Percentiles rank a stretch among this genome's conserved stretches.
phyloP scores from a whole-genome alignment of 805 yeast species.

The Metschnikowia drakensbergensis region DNA sequence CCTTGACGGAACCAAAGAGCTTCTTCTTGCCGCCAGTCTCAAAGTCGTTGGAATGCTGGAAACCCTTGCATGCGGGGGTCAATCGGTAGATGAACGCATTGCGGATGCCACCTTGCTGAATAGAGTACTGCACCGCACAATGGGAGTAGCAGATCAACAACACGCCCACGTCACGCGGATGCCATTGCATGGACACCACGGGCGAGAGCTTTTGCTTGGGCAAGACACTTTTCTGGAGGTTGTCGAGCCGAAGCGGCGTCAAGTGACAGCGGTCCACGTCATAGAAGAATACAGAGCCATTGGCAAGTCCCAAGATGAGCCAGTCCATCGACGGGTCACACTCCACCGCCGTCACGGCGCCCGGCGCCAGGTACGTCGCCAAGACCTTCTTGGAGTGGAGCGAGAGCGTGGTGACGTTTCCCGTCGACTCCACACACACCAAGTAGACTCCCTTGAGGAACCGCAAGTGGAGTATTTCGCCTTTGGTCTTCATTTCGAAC shows the following conservation, averaged over 20 bases:
- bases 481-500: slow-evolving; percentile 48
- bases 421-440: slow-evolving; percentile 62
- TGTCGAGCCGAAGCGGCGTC: slow-evolving; percentile 65
- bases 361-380: slow-evolving; percentile 58
- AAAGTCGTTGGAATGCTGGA: slow-evolving; percentile 25
- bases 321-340: slow-evolving; percentile 88
- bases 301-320: slow-evolving; percentile 73
- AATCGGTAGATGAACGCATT: slow-evolving; percentile 57
- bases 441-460: slow-evolving; percentile 81
- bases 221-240: slow-evolving; percentile 59
- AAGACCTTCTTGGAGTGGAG: slow-evolving; percentile 59
- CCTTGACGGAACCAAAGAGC: slow-evolving; percentile 36
- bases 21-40: slow-evolving; percentile 40
- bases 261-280: slow-evolving; percentile 76
- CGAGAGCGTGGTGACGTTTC: slow-evolving; percentile 66
- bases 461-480: slow-evolving; percentile 50
- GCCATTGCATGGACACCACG: slow-evolving; percentile 67
- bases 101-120: slow-evolving; percentile 57
- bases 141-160: slow-evolving; percentile 69
- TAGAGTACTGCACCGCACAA: slow-evolving; percentile 64
- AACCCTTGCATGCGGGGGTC: slow-evolving; percentile 67
- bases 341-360: slow-evolving; percentile 63
- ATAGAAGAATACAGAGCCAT: slow-evolving; percentile 67
- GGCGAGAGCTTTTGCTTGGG: slow-evolving; percentile 59
- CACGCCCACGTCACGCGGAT: slow-evolving; percentile 85